These are phyloP conservation scores for Abrus pulchellus DNA, from an alignment of 306 rosid genomes.

Conservation along the genomic window DNA sequence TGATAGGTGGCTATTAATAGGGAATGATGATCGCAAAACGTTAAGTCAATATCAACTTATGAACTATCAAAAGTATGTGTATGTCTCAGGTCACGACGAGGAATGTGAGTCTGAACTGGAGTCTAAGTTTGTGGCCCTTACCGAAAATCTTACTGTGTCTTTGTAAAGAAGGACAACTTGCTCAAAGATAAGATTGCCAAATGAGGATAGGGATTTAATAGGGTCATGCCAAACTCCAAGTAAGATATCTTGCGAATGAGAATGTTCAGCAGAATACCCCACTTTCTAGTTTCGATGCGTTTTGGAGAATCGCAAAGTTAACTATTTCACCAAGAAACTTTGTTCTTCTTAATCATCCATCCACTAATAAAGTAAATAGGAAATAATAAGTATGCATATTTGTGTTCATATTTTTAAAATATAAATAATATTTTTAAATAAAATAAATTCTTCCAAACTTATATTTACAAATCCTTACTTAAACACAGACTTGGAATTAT, in stretches of 20 bases:
- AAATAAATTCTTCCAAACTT: no score
- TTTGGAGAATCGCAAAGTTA: background rate
- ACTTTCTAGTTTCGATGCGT: background rate
- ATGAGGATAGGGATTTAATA: conserved; percentile 1
- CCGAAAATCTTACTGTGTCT: background rate
- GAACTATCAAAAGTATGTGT: background rate
- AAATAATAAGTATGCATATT: no score
- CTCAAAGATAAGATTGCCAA: conserved; percentile 43
- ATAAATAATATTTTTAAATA: no score
- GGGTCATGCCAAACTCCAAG: conserved; percentile 21
- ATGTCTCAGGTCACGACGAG: conserved; percentile 9
- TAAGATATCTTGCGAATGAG: background rate
- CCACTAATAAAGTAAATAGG: no score
- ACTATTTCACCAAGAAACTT: no score
- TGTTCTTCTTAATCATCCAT: no score
- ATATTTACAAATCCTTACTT: no score
- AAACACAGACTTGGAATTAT: no score
- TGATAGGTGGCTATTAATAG: conserved; percentile 8
- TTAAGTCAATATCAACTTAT: background rate
- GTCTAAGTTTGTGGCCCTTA: conserved; percentile 25
- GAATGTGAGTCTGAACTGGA: background rate
- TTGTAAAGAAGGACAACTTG: conserved; percentile 25
- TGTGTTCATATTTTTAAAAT: no score
- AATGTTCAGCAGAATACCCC: background rate
- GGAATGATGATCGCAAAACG: conserved; percentile 16